Percentiles rank a stretch among this genome's conserved stretches.
Conservation (phyloP, 495 filamentous ascomycete genomes). For the Hypomontagnella monticulosa region DNA sequence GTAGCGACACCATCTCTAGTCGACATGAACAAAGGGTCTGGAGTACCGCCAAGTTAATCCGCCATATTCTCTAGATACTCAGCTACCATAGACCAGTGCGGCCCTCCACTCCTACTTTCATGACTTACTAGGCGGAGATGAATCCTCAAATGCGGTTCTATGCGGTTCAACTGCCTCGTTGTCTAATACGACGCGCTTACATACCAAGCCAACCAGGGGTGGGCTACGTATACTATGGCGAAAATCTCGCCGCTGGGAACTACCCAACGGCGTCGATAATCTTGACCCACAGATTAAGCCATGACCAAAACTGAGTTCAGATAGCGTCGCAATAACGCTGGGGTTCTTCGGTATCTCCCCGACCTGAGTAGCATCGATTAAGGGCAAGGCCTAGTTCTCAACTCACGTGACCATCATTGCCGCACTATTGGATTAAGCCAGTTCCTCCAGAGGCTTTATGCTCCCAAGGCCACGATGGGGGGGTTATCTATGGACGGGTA, state of each 20-base stretch:
- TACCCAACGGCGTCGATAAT: neutral
- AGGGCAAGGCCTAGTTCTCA: too few relatives aligned
- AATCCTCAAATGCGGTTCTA: neutral
- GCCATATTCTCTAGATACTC: neutral
- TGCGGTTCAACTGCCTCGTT: neutral
- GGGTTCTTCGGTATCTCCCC: too few relatives aligned
- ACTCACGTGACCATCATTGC: too few relatives aligned
- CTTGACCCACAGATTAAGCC: too few relatives aligned
- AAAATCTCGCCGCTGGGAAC: neutral
- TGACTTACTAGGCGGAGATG: neutral
- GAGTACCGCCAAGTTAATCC: neutral
- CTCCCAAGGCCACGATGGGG: too few relatives aligned
- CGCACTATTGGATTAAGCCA: too few relatives aligned
- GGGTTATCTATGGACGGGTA: too few relatives aligned
- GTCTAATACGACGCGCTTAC: neutral
- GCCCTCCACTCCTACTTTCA: neutral
- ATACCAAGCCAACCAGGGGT: neutral
- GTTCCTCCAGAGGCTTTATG: too few relatives aligned
- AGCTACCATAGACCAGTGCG: neutral
- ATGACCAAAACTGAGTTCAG: too few relatives aligned
- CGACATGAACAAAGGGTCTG: neutral
- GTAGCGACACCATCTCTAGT: neutral
- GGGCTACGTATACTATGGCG: neutral
- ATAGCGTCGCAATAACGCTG: too few relatives aligned
- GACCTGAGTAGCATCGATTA: too few relatives aligned